Evolutionary conservation across 371 early-diverging fungal species (phyloP).

Genomic region (Blastocladiella emersonii): DNA sequence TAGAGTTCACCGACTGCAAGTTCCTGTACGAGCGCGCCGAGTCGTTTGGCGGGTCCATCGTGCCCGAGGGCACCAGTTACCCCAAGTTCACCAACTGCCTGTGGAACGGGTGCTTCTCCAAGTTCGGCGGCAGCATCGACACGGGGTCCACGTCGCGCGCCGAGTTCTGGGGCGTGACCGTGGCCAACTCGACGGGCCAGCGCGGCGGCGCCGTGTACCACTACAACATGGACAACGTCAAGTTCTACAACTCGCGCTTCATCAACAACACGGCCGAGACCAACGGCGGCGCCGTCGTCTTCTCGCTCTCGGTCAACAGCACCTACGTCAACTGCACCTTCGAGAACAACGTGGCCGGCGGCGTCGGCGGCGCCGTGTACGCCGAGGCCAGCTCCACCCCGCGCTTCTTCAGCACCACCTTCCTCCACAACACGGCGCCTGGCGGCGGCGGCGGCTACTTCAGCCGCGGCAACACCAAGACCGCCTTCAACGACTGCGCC

Average conservation of each 20-base stretch:
- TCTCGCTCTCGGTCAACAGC: background rate
- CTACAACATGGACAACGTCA: background rate
- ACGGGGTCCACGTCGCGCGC: background rate
- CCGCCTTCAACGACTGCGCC: background rate
- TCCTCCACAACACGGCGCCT: background rate
- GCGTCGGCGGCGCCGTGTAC: slow-evolving; percentile 1
- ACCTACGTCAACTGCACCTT: background rate
- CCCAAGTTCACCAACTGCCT: background rate
- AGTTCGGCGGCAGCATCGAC: slow-evolving; percentile 2
- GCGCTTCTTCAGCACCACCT: background rate
- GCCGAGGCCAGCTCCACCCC: background rate
- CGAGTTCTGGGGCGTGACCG: background rate
- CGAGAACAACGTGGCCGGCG: background rate
- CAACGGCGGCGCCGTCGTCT: slow-evolving; percentile 1
- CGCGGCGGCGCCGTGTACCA: slow-evolving; percentile 3
- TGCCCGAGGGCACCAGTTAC: background rate
- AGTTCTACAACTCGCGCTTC: slow-evolving; percentile 1
- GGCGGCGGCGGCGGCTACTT: background rate
- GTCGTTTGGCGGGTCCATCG: slow-evolving; percentile 5
- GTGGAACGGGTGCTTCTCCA: slow-evolving; percentile 2
- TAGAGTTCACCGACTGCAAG: background rate
- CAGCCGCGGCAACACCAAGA: background rate
- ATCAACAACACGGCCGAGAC: background rate
- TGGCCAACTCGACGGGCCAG: background rate
- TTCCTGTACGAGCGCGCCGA: background rate